phyloP scores from a whole-genome alignment of 208 protist species.

The Tritrichomonas musculus region DNA sequence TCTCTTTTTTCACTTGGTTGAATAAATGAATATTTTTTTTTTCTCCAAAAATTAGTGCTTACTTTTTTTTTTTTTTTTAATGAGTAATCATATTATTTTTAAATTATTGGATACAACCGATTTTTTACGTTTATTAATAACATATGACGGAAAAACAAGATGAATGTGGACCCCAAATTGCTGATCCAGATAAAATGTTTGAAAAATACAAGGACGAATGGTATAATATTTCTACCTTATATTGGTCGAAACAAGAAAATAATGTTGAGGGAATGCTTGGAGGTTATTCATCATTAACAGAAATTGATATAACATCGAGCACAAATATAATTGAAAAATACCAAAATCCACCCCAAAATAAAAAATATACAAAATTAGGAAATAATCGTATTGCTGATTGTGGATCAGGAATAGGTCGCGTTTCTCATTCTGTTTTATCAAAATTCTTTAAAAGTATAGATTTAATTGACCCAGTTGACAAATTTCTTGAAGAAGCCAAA shows the following conservation, averaged over 20 bases:
- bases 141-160: too few species aligned
- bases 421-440: neutral
- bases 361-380: neutral
- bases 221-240: neutral
- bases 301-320: neutral
- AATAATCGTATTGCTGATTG: neutral
- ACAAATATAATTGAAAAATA: neutral
- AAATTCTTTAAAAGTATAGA: neutral
- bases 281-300: neutral
- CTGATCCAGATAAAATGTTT: slow-evolving; percentile 1
- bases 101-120: too few species aligned
- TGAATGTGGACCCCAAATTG: neutral
- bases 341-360: neutral
- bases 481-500: neutral
- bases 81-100: too few species aligned
- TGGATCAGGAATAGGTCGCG: neutral
- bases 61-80: too few species aligned
- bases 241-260: neutral
- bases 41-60: too few species aligned
- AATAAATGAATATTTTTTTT: too few species aligned
- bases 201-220: neutral
- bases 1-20: too few species aligned
- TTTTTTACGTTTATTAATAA: too few species aligned
- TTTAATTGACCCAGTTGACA: neutral
- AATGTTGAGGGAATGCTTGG: neutral